Percentiles rank a stretch among this genome's conserved stretches.
phyloP scores from a whole-genome alignment of 176 grass and related monocot species.

The bread wheat (Triticum aestivum) region DNA sequence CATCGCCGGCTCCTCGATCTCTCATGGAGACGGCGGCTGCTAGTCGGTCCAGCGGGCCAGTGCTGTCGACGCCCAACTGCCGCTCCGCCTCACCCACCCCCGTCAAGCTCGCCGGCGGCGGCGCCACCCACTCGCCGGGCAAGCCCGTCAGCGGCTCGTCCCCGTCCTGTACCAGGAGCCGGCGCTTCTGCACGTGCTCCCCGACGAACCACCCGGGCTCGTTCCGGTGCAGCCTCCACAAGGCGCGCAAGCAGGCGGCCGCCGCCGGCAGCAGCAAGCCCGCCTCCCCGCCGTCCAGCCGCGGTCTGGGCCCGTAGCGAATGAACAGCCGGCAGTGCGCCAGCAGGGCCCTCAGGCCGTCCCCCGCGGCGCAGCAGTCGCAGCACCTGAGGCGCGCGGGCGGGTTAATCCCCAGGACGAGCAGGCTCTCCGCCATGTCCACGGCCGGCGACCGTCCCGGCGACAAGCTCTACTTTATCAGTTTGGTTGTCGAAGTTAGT shows the following conservation, averaged over 20 bases:
- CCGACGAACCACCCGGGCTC: background rate
- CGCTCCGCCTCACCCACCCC: no score
- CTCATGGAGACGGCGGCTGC: no score
- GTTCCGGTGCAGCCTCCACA: constrained; percentile 52
- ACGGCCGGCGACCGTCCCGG: constrained; percentile 37
- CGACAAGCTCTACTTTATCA: background rate
- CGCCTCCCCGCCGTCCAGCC: background rate
- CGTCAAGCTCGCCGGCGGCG: no score
- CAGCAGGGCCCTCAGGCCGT: constrained; percentile 39
- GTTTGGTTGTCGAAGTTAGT: no score
- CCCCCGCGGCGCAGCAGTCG: constrained; percentile 45
- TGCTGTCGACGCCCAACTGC: no score
- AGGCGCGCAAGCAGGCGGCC: constrained; percentile 14
- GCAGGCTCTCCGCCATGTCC: constrained; percentile 54
- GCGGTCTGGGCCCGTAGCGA: constrained; percentile 13
- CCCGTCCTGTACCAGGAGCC: background rate
- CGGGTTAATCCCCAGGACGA: constrained; percentile 17
- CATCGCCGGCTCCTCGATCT: no score
- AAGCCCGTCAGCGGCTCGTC: background rate
- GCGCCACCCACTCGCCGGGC: background rate
- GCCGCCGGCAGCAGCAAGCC: no score
- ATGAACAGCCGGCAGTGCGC: constrained; percentile 58
- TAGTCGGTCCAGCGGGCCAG: no score
- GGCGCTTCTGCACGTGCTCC: background rate
- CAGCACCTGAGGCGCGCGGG: constrained; percentile 46